These are phyloP conservation scores for Anthoceros angustus DNA, from an alignment of 225 moss, liverwort and hornwort genomes.

Conservation along the genomic window DNA sequence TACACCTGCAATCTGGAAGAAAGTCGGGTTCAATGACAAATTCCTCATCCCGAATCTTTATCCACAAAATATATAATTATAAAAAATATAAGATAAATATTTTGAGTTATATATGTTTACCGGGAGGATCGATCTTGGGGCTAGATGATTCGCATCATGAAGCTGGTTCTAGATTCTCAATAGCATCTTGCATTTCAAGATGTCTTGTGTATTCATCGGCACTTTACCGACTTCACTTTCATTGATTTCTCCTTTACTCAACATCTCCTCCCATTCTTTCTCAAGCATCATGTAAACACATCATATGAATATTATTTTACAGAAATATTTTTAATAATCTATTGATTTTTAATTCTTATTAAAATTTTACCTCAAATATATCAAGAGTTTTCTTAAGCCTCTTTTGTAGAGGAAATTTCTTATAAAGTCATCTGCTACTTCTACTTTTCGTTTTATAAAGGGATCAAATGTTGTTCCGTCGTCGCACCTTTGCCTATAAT, in stretches of 20 bases:
- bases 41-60: not conserved
- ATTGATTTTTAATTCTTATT: no score
- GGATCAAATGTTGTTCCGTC: slow-evolving; percentile 22
- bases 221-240: slow-evolving; percentile 62
- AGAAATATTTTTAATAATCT: not conserved
- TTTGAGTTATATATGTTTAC: not conserved
- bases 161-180: slow-evolving; percentile 72
- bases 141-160: slow-evolving; percentile 65
- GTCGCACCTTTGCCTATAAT: slow-evolving; percentile 35
- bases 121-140: slow-evolving; percentile 38
- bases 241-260: slow-evolving; percentile 60
- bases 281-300: slow-evolving; percentile 7
- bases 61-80: slow-evolving; percentile 5
- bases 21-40: slow-evolving; percentile 8
- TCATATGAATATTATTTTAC: not conserved
- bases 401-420: slow-evolving; percentile 70
- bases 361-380: slow-evolving; percentile 63
- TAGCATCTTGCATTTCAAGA: slow-evolving; percentile 60
- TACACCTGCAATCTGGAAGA: slow-evolving; percentile 63
- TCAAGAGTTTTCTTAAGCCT: slow-evolving; percentile 63
- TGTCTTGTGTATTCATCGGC: slow-evolving; percentile 88
- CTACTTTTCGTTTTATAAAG: slow-evolving; percentile 36
- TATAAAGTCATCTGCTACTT: slow-evolving; percentile 86
- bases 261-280: slow-evolving; percentile 82
- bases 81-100: not conserved